Evolutionary conservation across 192 early-diverging fungal species (phyloP), one percentile per base, ranked within the genome.

Genomic region (Umbelopsis vinacea): DNA sequence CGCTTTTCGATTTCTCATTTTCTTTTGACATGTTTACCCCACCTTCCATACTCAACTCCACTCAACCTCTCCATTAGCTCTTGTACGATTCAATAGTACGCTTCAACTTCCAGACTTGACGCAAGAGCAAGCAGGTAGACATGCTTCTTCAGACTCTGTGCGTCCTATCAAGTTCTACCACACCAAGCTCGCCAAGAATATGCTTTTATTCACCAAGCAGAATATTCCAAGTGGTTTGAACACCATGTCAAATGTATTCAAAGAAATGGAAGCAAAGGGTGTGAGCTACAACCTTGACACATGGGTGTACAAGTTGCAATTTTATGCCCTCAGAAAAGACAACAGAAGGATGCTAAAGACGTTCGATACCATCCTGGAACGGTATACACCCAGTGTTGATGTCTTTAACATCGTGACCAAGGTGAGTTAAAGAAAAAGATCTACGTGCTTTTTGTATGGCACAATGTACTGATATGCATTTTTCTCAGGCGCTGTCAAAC

Each of bases 321-420:
- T 48, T 6, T 9, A 29, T 6, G 67, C 45, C 37, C 22, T 53
- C 4, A 19, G 19, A 6, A 60, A 67, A 29, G 68, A 54, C 5
- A 23, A 54, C 3, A 11, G 35, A 4, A 29, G 77, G 47, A 50
- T 76, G 21, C 38, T 74, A 43, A 19, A 23, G 7, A 68, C 74
- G 0, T 60, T 72, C 37, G 37, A 57, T 0, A 55, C 80, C 17
- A 81, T 86, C 37, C 52, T 74, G 17, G 72, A 74, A 10, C 21
- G 68, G 1, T 78, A 83, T 12, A 52, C 84, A 8, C 83, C 83
- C 12, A 81, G 71, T 19, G 71, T 81, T 46, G 76, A 77, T 3
- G 70, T 46, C 29, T 86, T 75, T 53, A 82, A 84, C 50, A 70
- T 81, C 38, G 73, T 76, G 9, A 69, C 84, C 7, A 46, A 80